Conservation (phyloP, 140 eudicot species). For the Ambrosia hybrid region DNA sequence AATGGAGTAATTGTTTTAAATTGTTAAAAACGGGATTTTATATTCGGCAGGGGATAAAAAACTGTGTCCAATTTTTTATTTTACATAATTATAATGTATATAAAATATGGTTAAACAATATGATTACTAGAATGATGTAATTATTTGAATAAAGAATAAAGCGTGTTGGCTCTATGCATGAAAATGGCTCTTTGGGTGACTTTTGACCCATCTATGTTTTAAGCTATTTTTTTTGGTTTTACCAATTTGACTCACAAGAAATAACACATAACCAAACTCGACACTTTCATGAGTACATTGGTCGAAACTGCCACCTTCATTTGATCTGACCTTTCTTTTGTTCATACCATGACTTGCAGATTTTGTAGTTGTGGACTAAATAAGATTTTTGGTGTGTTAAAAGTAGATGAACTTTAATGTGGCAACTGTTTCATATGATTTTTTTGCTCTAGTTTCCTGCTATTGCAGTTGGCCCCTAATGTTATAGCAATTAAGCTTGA, state of each 20-base stretch:
- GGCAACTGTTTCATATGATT: background rate
- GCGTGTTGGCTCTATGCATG: background rate
- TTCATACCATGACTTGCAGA: constrained; percentile 2
- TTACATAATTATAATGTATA: background rate
- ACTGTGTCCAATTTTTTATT: background rate
- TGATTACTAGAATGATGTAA: background rate
- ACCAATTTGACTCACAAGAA: background rate
- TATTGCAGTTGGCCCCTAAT: background rate
- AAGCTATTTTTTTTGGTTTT: background rate
- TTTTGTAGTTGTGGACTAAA: background rate
- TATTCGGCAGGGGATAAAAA: background rate
- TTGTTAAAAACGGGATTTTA: background rate
- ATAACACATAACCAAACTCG: background rate
- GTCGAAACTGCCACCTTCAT: background rate
- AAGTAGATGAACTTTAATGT: background rate
- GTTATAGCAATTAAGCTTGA: constrained; percentile 6
- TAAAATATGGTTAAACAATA: background rate
- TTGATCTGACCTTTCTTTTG: background rate
- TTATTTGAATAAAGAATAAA: background rate
- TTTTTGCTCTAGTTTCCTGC: constrained; percentile 11
- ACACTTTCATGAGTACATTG: constrained; percentile 1
- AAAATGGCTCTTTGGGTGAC: background rate
- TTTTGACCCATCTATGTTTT: background rate
- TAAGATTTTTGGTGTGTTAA: background rate
- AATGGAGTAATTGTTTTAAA: no score